These are phyloP conservation scores for Gymnopilus junonius DNA, from an alignment of 768 basidiomycete species.

Conservation along the genomic window DNA sequence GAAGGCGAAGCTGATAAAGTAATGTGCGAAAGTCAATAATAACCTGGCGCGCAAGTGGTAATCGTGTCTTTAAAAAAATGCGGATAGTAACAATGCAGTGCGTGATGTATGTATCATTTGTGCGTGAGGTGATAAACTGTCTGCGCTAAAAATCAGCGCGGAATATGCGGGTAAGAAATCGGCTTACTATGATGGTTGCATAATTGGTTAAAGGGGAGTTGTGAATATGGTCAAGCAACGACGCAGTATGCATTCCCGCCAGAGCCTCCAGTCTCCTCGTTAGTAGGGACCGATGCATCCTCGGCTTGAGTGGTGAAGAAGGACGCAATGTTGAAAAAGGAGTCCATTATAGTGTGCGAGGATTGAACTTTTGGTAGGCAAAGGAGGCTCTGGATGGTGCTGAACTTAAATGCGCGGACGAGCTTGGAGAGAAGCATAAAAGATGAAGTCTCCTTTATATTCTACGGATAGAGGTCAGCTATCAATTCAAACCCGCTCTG, in stretches of 20 bases:
- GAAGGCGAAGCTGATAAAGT: conserved; percentile 4
- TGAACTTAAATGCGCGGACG: background rate
- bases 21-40: background rate
- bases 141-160: background rate
- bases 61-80: background rate
- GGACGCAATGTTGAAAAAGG: conserved; percentile 23
- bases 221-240: conserved; percentile 21
- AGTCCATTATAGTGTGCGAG: conserved; percentile 21
- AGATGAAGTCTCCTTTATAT: background rate
- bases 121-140: background rate
- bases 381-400: too few species aligned
- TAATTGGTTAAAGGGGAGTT: too few species aligned
- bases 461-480: background rate
- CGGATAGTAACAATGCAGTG: background rate
- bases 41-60: background rate
- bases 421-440: background rate
- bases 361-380: background rate
- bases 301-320: conserved; percentile 15
- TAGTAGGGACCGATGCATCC: conserved; percentile 19
- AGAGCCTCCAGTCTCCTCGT: conserved; percentile 21
- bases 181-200: background rate
- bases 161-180: too few species aligned
- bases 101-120: background rate
- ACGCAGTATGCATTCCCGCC: conserved; percentile 22
- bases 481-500: background rate